Evolutionary conservation across 192 early-diverging fungal species (phyloP).

Genomic region (Podila epigama): DNA sequence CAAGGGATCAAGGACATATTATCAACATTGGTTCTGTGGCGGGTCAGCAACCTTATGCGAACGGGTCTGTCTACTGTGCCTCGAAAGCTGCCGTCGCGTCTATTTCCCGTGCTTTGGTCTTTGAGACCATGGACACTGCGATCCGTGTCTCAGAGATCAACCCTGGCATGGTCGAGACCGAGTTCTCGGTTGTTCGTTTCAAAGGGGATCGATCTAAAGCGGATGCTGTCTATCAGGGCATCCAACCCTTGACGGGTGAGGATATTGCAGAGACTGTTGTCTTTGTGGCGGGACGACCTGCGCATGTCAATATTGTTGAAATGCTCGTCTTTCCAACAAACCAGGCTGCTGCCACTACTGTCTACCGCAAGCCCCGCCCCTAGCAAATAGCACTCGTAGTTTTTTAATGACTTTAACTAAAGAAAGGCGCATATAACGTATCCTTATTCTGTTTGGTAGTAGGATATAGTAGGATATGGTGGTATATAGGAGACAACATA

Average conservation of each 20-base stretch:
- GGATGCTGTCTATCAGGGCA: slow-evolving; percentile 78
- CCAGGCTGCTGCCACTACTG: slow-evolving; percentile 44
- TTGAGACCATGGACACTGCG: slow-evolving; percentile 78
- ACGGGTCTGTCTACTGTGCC: slow-evolving; percentile 84
- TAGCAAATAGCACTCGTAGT: neutral
- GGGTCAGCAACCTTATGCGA: slow-evolving; percentile 71
- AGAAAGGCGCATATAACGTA: neutral
- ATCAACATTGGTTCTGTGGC: slow-evolving; percentile 88
- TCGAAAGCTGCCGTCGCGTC: slow-evolving; percentile 86
- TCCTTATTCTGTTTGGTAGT: neutral
- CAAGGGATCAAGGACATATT: slow-evolving; percentile 72
- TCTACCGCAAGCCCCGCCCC: slow-evolving; percentile 27
- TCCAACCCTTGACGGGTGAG: slow-evolving; percentile 17
- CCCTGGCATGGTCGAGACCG: slow-evolving; percentile 90
- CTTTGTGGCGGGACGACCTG: slow-evolving; percentile 78
- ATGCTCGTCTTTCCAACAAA: slow-evolving; percentile 55
- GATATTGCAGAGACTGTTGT: slow-evolving; percentile 72
- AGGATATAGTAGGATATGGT: too few species aligned
- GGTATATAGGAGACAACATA: too few species aligned
- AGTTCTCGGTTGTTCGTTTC: slow-evolving; percentile 87
- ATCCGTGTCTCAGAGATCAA: slow-evolving; percentile 81
- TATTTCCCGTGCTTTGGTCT: slow-evolving; percentile 74
- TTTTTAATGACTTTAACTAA: neutral
- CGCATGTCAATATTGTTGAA: slow-evolving; percentile 78
- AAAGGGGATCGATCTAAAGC: slow-evolving; percentile 69